Evolutionary conservation across 306 rosid species (phyloP), one percentile per base, ranked within the genome.

Genomic region (Geum urbanum): DNA sequence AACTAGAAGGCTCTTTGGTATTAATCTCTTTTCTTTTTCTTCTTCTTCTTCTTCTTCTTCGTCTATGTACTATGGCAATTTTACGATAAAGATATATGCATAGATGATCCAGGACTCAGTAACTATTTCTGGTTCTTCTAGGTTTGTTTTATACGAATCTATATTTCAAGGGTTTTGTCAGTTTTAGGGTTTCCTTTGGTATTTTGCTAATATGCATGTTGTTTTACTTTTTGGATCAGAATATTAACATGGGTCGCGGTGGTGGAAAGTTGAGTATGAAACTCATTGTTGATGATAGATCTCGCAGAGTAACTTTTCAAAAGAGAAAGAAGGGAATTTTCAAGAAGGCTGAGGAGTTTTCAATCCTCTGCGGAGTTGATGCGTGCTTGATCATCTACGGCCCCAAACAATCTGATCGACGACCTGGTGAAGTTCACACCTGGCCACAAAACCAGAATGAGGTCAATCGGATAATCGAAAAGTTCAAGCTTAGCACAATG

Each of bases 161-260:
- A 57, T 57, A 11, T 24, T 11, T 24, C 0, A 24, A 12, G 16
- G 62, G 16, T 56, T 24, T 57, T 9, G 27, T 57, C 13, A 13
- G 40, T 22, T 56, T 56, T 56, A 13, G 12, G 39, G 61, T 5
- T 22, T 12, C 13, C 63, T 11, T 13, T 12, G 12, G 63, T 27
- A 11, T 16, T 9, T 24, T 22, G 15, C 22, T 54, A 19, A 54
- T 22, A 55, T 4, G 20, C 19, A 15, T 7, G 56, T 51, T 22
- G 8, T 48, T 48, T 41, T 32, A 32, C 15, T 9, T 4, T 14
- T 22, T 70, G 35, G 5, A 43, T 57, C 27, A 20, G 43, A 57
- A 57, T 37, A 71, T 20, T 40, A 66, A 61, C 53, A 66, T 72
- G 69, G 76, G 69, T 9, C 76, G 76, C 4, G 64, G 64, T 59